These are phyloP conservation scores for Microstroma glucosiphilum DNA, from an alignment of 1,284 basidiomycete genomes.

Conservation along the genomic window DNA sequence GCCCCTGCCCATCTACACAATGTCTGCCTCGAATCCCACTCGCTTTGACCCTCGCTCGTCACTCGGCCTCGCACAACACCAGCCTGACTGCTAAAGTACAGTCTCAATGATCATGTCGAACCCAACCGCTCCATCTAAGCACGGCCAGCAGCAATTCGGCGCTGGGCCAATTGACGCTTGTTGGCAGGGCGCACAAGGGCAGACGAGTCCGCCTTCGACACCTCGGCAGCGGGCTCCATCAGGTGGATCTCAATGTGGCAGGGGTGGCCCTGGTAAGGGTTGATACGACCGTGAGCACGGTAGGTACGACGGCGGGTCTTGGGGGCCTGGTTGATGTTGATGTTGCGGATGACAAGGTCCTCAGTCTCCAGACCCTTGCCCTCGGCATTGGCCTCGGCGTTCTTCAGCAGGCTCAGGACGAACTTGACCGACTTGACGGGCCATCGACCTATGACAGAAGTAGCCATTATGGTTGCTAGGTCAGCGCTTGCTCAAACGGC, in stretches of 20 bases:
- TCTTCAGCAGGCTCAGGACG: constrained; percentile 90
- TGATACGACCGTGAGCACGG: constrained; percentile 88
- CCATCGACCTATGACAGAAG: constrained; percentile 68
- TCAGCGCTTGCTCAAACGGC: too few relatives aligned
- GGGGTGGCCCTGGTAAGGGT: constrained; percentile 69
- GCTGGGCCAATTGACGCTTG: constrained; percentile 48
- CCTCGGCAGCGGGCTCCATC: constrained; percentile 42
- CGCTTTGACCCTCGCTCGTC: too few relatives aligned
- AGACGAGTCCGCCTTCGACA: constrained; percentile 41
- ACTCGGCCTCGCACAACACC: too few relatives aligned
- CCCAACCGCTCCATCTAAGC: constrained; percentile 1
- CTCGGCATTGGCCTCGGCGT: constrained; percentile 98
- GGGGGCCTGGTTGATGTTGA: constrained; percentile 97
- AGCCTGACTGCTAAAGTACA: too few relatives aligned
- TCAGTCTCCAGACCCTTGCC: constrained; percentile 92
- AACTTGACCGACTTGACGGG: constrained; percentile 98
- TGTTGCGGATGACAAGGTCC: constrained; percentile 90
- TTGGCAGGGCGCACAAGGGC: constrained; percentile 35
- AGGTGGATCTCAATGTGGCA: constrained; percentile 75
- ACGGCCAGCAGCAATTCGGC: constrained; percentile 41
- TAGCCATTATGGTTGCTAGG: too few relatives aligned
- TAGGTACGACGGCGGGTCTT: constrained; percentile 99
- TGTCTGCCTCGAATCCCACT: too few relatives aligned
- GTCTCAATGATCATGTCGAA: too few relatives aligned
- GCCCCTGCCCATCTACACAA: too few relatives aligned